Evolutionary conservation across 352 stramenopile species (phyloP).

Genomic region (Pythium inflatum): DNA sequence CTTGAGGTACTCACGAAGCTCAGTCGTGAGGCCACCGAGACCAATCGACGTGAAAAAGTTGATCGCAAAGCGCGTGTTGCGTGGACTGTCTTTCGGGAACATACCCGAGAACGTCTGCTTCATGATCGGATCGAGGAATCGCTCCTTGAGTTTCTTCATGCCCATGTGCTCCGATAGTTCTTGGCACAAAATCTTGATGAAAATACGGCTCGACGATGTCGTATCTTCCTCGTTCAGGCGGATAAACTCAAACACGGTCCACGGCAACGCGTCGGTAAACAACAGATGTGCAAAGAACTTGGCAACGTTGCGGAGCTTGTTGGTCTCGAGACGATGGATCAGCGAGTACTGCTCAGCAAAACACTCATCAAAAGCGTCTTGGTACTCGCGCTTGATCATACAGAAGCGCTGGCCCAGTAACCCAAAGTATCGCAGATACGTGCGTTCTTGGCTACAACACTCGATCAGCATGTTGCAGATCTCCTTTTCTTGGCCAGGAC

Average conservation of each 20-base stretch:
- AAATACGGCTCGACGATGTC: constrained; percentile 98
- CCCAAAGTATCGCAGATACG: constrained; percentile 97
- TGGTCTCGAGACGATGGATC: constrained; percentile 98
- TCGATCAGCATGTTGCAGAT: constrained; percentile 99
- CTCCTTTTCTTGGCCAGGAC: constrained; percentile 95
- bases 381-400: constrained; percentile 95
- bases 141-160: constrained; percentile 94
- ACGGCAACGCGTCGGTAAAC: constrained; percentile 97
- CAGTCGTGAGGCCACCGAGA: constrained; percentile 97
- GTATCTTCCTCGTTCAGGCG: constrained; percentile 98
- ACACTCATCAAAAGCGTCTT: constrained; percentile 94
- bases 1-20: constrained; percentile 96
- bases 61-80: constrained; percentile 98
- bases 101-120: constrained; percentile 92
- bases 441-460: constrained; percentile 98
- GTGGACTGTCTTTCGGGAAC: constrained; percentile 97
- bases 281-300: constrained; percentile 99
- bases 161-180: constrained; percentile 98
- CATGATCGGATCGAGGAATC: constrained; percentile 94
- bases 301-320: constrained; percentile 98
- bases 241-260: constrained; percentile 97
- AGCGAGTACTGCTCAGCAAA: constrained; percentile 96
- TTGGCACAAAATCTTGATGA: constrained; percentile 99
- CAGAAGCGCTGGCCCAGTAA: constrained; percentile 97
- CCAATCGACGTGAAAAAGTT: constrained; percentile 99